Evolutionary conservation across 2,329 filamentous ascomycete species (phyloP).

Genomic region (Penicillium sp.): DNA sequence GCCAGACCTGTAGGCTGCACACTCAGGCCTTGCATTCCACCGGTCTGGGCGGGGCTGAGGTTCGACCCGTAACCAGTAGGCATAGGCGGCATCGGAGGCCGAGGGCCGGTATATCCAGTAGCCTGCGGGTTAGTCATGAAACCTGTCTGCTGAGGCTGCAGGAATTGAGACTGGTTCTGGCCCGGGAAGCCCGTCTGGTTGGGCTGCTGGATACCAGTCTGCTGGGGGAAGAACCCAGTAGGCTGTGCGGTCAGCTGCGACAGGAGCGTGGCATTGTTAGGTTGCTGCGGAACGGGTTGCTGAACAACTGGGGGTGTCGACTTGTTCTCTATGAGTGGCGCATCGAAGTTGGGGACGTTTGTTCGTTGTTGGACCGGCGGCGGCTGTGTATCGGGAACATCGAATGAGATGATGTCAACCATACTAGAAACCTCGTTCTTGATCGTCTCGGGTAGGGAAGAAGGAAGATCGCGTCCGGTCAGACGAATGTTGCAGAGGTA

Average conservation of each 20-base stretch:
- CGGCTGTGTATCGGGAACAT: conserved; percentile 63
- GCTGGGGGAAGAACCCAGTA: conserved; percentile 48
- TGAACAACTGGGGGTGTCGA: conserved; percentile 46
- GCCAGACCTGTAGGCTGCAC: conserved; percentile 82
- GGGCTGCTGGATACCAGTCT: conserved; percentile 59
- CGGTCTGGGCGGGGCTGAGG: conserved; percentile 55
- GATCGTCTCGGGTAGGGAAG: conserved; percentile 68
- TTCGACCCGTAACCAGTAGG: conserved; percentile 62
- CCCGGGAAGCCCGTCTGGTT: conserved; percentile 42
- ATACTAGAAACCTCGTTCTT: conserved; percentile 97
- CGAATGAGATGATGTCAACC: conserved; percentile 98
- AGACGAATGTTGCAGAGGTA: conserved; percentile 93
- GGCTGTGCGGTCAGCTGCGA: conserved; percentile 49
- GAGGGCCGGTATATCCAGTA: conserved; percentile 70
- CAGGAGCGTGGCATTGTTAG: conserved; percentile 58
- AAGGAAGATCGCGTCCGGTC: conserved; percentile 72
- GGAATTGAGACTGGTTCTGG: conserved; percentile 42
- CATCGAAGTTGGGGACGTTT: conserved; percentile 64
- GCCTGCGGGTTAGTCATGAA: conserved; percentile 63
- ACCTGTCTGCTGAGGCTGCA: conserved; percentile 63
- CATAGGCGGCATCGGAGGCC: conserved; percentile 72
- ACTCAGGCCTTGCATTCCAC: conserved; percentile 62
- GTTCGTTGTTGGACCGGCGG: conserved; percentile 44
- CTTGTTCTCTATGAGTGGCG: conserved; percentile 44
- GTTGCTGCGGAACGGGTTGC: conserved; percentile 61